Evolutionary conservation across 225 moss, liverwort and hornwort species (phyloP).

Genomic region (Pseudoscleropodium purum): DNA sequence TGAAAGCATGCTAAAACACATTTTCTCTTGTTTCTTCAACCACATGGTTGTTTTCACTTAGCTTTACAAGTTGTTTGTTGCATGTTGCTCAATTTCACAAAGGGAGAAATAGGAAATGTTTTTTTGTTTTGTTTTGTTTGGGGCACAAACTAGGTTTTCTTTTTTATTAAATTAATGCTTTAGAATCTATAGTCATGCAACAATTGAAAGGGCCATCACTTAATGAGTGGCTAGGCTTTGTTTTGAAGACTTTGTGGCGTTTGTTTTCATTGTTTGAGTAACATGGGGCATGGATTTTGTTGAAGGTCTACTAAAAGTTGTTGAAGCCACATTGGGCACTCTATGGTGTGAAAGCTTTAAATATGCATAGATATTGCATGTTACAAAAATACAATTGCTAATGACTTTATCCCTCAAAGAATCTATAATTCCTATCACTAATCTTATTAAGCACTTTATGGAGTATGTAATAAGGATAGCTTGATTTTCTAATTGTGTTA

Average conservation of each 20-base stretch:
- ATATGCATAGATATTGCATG: background rate
- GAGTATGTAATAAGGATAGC: background rate
- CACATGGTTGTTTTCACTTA: rapidly evolving
- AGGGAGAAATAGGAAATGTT: rapidly evolving
- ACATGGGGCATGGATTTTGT: rapidly evolving
- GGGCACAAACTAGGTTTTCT: rapidly evolving
- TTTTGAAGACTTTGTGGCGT: rapidly evolving
- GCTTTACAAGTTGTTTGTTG: background rate
- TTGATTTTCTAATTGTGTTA: background rate
- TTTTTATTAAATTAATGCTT: too few species aligned
- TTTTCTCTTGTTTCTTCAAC: rapidly evolving
- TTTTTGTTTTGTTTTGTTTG: background rate
- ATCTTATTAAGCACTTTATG: background rate
- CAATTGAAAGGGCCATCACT: background rate
- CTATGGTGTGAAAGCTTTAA: rapidly evolving
- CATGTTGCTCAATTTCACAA: rapidly evolving
- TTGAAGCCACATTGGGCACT: rapidly evolving
- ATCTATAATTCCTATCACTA: background rate
- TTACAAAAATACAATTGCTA: background rate
- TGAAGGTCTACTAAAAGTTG: rapidly evolving
- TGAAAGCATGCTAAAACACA: too few species aligned
- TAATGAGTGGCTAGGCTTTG: background rate
- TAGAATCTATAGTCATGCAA: rapidly evolving
- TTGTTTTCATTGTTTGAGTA: rapidly evolving
- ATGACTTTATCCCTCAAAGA: background rate